Evolutionary conservation across 1,284 basidiomycete genomes (phyloP), one percentile per base, ranked within the genome.

Genomic region (Pascua sp.): DNA sequence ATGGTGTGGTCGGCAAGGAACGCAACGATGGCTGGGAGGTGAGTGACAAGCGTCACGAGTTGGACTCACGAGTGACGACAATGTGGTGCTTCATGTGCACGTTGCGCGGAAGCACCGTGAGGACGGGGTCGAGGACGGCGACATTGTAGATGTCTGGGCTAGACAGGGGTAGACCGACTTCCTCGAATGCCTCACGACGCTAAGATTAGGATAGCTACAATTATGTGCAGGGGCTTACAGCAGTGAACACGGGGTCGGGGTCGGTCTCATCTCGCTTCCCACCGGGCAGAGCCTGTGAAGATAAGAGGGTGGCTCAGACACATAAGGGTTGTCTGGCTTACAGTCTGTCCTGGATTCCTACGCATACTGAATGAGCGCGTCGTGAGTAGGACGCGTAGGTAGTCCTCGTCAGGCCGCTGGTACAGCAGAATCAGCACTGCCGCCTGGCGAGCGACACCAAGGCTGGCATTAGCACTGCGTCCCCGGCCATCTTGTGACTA

Each of bases 181-280:
- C 91, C 76, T 93, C 90, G 60, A 84, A 73, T 0, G 90, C 91
- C 77, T 93, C 90, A 59, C 90, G 81, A 47, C 82, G 81, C 89
- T 91, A 66, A 4, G 5, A 46, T 56, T 51, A 61, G 47, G 15
- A 15, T 2, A 11, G 12, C n/a, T 42, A n/a, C 11, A 3, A 24
- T 5, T 47, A 40, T 53, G 9, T 16, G 32, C 16, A 37, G 10
- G 15, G 16, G 37, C 85, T 76, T 70, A 92, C 90, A 13, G 91
- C 91, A 44, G 91, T 90, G 48, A 82, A 77, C 11, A 86, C 72
- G 1, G 86, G 77, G 66, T 82, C 81, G 1, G 67, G 67, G 71
- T 94, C 90, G 2, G 80, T 80, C 12, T 82, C 79, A 66, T 93
- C 91, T 24, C 82, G 81, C 70, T 87, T 90, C 8, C 90, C 91